Evolutionary conservation across 306 rosid species (phyloP).

Genomic region (Prinsepia uniflora): DNA sequence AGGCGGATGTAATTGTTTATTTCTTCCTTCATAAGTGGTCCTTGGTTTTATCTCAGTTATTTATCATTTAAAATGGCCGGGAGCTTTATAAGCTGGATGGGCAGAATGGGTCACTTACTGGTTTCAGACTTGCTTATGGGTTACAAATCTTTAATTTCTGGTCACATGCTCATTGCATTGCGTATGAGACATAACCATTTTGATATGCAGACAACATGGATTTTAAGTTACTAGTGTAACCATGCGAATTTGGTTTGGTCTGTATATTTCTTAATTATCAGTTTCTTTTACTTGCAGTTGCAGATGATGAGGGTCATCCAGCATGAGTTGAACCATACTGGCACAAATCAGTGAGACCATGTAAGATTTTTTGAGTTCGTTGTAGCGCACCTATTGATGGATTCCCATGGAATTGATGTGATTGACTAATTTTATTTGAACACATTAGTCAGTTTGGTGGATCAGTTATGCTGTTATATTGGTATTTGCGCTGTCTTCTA

Average conservation of each 20-base stretch:
- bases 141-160: no score
- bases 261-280: conserved; percentile 12
- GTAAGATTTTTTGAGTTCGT: conserved; percentile 21
- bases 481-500: no score
- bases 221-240: neutral
- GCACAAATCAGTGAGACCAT: conserved; percentile 8
- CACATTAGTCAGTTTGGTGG: neutral
- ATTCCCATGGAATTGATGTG: conserved; percentile 10
- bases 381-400: conserved; percentile 4
- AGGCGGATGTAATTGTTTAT: no score
- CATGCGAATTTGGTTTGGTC: neutral
- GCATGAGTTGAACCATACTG: conserved; percentile 8
- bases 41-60: neutral
- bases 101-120: no score
- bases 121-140: no score
- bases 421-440: neutral
- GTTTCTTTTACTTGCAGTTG: conserved; percentile 40
- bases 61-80: neutral
- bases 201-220: neutral
- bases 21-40: neutral
- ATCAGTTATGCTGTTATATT: neutral
- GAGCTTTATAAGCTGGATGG: neutral
- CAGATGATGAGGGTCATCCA: conserved; percentile 26
- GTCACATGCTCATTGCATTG: neutral
- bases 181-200: neutral